phyloP scores from a whole-genome alignment of 2,329 filamentous ascomycete genomes.

The Claviceps monticola region DNA sequence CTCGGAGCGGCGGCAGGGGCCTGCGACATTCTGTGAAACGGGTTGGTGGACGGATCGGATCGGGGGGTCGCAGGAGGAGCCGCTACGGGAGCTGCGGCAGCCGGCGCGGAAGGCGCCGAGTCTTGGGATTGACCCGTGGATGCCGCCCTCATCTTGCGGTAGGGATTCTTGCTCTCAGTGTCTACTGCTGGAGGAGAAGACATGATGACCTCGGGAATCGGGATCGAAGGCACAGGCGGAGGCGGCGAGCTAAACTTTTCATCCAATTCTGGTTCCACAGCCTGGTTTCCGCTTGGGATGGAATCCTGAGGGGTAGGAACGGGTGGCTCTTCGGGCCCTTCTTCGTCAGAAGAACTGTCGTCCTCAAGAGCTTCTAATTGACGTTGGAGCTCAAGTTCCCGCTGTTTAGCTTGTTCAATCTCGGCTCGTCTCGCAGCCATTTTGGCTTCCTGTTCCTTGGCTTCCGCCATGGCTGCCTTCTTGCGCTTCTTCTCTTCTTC shows the following conservation, averaged over 20 bases:
- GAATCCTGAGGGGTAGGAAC: constrained; percentile 42
- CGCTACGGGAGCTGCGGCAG: constrained; percentile 20
- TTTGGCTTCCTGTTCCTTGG: constrained; percentile 77
- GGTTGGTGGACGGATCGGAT: constrained; percentile 69
- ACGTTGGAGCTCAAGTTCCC: constrained; percentile 76
- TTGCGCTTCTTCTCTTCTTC: constrained; percentile 89
- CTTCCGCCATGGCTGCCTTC: constrained; percentile 74
- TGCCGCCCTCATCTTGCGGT: constrained; percentile 78
- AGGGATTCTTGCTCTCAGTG: constrained; percentile 83
- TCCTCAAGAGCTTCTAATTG: constrained; percentile 67
- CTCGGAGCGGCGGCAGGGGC: constrained; percentile 35
- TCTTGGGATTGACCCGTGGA: constrained; percentile 31
- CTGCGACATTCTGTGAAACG: constrained; percentile 78
- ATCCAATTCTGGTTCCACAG: constrained; percentile 41
- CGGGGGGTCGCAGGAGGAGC: constrained; percentile 21
- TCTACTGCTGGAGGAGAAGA: constrained; percentile 37
- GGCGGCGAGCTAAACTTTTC: constrained; percentile 37
- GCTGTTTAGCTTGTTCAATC: constrained; percentile 79
- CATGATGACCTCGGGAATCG: constrained; percentile 35
- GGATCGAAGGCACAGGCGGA: constrained; percentile 8
- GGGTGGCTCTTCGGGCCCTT: constrained; percentile 50
- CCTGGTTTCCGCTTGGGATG: constrained; percentile 36
- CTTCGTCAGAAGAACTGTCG: constrained; percentile 65
- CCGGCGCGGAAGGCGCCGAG: constrained; percentile 18
- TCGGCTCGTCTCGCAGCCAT: constrained; percentile 78